These are phyloP conservation scores for Fusarium sp. DNA, from an alignment of 2,329 filamentous ascomycete genomes.

Conservation along the genomic window DNA sequence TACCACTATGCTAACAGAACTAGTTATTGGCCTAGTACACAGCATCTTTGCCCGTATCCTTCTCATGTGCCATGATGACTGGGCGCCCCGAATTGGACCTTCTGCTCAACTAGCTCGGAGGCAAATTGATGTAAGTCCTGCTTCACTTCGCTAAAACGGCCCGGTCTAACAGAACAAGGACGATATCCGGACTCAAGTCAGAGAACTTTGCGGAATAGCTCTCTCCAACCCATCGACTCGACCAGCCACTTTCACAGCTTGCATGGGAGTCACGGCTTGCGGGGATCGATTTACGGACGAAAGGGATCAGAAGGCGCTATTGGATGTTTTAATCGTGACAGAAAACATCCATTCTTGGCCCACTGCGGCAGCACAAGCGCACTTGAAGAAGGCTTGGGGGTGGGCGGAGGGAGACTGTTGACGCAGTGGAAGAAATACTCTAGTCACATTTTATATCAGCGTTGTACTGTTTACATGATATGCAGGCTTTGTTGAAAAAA, in stretches of 20 bases:
- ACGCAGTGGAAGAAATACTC: too few relatives aligned
- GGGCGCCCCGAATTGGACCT: conserved; percentile 65
- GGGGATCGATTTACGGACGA: conserved; percentile 65
- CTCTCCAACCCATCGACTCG: conserved; percentile 69
- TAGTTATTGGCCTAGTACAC: conserved; percentile 73
- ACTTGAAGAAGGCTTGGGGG: conserved; percentile 66
- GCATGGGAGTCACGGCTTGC: conserved; percentile 66
- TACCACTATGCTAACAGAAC: background rate
- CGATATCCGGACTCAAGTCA: conserved; percentile 58
- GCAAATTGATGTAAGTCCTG: conserved; percentile 53
- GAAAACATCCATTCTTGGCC: conserved; percentile 68
- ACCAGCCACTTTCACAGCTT: conserved; percentile 69
- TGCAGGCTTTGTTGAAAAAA: too few relatives aligned
- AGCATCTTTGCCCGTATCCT: conserved; percentile 71
- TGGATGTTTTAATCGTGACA: conserved; percentile 63
- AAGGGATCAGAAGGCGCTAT: conserved; percentile 63
- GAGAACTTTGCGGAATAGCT: conserved; percentile 70
- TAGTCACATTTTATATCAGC: too few relatives aligned
- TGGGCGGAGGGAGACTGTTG: conserved; percentile 52
- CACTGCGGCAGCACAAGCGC: conserved; percentile 62
- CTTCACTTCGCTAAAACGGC: rapidly evolving
- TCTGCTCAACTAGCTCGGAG: conserved; percentile 50
- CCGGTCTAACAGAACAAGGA: conserved; percentile 52
- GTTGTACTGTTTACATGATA: too few relatives aligned
- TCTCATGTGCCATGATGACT: conserved; percentile 69